Base-by-base conservation (phyloP, 108 stramenopile genomes). In the Bacterosira constricta region DNA sequence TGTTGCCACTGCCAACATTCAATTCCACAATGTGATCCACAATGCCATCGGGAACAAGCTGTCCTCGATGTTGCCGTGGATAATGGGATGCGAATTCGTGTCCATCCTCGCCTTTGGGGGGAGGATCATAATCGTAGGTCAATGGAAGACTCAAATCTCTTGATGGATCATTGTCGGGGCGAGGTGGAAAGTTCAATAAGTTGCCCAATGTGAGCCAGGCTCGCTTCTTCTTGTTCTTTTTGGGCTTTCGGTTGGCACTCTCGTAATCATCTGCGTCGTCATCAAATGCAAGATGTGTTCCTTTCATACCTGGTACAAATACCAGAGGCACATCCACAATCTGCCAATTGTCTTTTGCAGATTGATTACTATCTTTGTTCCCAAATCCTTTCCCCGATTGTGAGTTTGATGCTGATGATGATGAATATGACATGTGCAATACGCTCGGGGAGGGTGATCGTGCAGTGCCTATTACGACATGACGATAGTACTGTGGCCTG, bases 1-100 rank as follows among this genome's bases (percentile, higher is more conserved):
- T 47, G 44, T 37, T 34, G 29, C 38, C 61, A 30, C 63, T 44
- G 29, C 69, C 69, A 55, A 58, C 30, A 34, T 44, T 77, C 5
- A 84, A 66, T 63, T 84, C 81, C 13, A 84, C 77, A 25, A 84
- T 82, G 37, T 84, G 81, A 51, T 84, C 81, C 12, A 84, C 83
- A 2, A 79, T 79, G 1, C 83, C 83, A 71, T 84, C 80, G 12
- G 77, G 77, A 0, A 61, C 66, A 23, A 79, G 69, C 3, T 66
- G 39, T 0, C 81, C 83, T 27, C 52, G 51, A 65, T 84, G 79
- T 39, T 84, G 83, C 18, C 66, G 54, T 7, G 73, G 73, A 42
- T 74, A 74, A 49, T 59, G 63, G 17, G 47, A n/a, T 37, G 64
- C 50, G 12, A 64, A 57, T 10, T 41, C 46, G 37, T 62, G 35